Base-by-base conservation (phyloP, 2,329 filamentous ascomycete genomes). In the Rutstroemia sp. region DNA sequence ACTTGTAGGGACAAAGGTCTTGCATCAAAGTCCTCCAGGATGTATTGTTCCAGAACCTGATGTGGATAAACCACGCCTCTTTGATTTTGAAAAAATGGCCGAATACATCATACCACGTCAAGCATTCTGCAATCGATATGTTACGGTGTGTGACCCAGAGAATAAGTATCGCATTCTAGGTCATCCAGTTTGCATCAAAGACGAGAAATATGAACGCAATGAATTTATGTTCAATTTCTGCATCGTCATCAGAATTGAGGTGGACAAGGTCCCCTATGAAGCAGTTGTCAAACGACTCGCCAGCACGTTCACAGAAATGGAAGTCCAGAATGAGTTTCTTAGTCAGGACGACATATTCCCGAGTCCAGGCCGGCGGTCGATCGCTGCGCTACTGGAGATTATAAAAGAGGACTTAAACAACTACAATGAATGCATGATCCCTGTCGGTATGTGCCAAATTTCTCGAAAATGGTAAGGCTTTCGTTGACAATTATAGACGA, bases 151-250 rank as follows among this genome's bases (percentile, higher is more conserved):
- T 70, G 87, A 89, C 47, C 81, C 83, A 0, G 80, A 83, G 55
- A 77, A 78, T 63, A 82, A 82, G 62, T 87, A 92, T 71, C 84
- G 86, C 57, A 83, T 99, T 55, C 79, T 99, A 37, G 90, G 92
- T 16, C 90, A 91, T 66, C 94, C 94, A 0, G 87, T 97, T 53
- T 92, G 90, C 69, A 89, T 97, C 68, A 83, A 87, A 51, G 82
- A 91, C 61, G 80, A 84, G 55, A 86, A 87, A 64, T 96, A 97
- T 68, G 83, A 87, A 67, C 86, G 94, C 57, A 96, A 96, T 73
- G 89, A 95, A 72, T 97, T 96, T 76, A 96, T 96, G 69, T 99
- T 97, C 81, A 97, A 97, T 72, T 96, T 97, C 69, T 91, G 90
- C 58, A 77, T 97, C 46, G 87, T 96, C 27, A 78, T 96, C 50